Evolutionary conservation across 225 moss, liverwort and hornwort genomes (phyloP).

Genomic region (Polytrichum formosum): DNA sequence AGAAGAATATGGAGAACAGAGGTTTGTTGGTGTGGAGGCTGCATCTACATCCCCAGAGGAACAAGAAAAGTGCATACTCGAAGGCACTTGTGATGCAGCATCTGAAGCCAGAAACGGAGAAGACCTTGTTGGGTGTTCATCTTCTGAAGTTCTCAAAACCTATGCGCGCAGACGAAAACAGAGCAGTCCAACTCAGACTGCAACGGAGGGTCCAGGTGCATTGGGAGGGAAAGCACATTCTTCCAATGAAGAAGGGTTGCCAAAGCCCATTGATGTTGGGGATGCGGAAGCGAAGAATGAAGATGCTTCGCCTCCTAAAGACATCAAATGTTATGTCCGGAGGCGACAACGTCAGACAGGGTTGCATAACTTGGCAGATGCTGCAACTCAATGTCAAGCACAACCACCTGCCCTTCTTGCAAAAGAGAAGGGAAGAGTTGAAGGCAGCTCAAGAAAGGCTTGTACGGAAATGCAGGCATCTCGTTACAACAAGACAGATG

Average conservation of each 20-base stretch:
- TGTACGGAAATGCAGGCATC: background rate
- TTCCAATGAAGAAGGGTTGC: background rate
- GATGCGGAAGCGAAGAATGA: background rate
- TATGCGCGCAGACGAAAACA: conserved; percentile 28
- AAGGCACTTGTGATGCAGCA: background rate
- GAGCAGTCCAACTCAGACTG: conserved; percentile 10
- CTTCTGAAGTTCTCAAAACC: conserved; percentile 18
- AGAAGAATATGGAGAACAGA: background rate
- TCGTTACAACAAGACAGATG: background rate
- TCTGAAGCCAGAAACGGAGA: background rate
- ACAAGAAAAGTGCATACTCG: background rate
- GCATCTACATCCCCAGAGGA: background rate
- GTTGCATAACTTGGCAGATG: background rate
- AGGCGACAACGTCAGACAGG: conserved; percentile 12
- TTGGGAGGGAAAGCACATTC: background rate
- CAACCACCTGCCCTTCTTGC: conserved; percentile 10
- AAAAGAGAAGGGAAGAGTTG: background rate
- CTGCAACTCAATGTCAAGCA: conserved; percentile 5
- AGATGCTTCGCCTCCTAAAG: conserved; percentile 10
- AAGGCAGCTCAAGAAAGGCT: conserved; percentile 10
- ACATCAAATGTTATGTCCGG: conserved; percentile 31
- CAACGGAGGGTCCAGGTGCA: background rate
- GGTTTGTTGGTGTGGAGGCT: background rate
- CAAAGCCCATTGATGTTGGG: conserved; percentile 1
- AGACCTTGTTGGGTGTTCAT: conserved; percentile 3